Conservation (phyloP, 805 yeast species). For the Komagataella pastoris region DNA sequence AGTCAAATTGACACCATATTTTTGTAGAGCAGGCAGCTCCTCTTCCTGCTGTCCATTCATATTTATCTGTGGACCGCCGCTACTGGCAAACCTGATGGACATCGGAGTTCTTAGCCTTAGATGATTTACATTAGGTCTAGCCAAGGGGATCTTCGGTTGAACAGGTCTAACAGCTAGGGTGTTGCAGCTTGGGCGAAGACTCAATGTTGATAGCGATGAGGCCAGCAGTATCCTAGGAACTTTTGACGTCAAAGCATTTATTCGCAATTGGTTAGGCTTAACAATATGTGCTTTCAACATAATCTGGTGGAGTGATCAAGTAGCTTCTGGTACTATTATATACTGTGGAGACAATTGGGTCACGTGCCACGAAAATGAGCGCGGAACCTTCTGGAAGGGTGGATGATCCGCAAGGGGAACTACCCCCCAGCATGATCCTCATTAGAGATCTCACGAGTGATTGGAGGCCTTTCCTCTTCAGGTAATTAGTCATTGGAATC, state of each 20-base stretch:
- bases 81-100: constrained; percentile 1
- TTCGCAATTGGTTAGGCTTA: background rate
- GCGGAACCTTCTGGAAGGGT: background rate
- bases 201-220: background rate
- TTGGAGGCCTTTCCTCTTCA: background rate
- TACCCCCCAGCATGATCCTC: background rate
- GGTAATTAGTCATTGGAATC: background rate
- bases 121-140: background rate
- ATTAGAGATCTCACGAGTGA: background rate
- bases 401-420: background rate
- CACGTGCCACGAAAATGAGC: background rate
- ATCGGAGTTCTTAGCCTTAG: background rate
- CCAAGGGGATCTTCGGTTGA: background rate
- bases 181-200: background rate
- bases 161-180: background rate
- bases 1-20: constrained; percentile 78
- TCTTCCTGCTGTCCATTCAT: constrained; percentile 14
- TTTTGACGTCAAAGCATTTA: background rate
- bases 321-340: background rate
- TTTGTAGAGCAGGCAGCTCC: constrained; percentile 67
- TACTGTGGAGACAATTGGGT: background rate
- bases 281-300: background rate
- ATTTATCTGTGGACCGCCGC: constrained; percentile 1
- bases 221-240: background rate
- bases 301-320: background rate